Conservation (phyloP, 1,284 basidiomycete genomes). For the Malassezia yamatoensis region DNA sequence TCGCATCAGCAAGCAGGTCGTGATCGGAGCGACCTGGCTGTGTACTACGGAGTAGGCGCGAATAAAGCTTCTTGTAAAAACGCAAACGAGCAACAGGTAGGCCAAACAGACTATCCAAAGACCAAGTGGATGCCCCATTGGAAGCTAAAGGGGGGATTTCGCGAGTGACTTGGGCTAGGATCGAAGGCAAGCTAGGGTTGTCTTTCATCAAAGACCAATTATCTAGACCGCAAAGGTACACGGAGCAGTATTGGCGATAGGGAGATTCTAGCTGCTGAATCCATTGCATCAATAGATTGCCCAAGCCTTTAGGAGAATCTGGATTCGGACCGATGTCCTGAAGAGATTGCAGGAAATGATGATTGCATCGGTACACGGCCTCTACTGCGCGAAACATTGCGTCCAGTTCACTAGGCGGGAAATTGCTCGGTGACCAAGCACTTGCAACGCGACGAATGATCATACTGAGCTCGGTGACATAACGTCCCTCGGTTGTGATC, state of each 20-base stretch:
- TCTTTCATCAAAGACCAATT: constrained; percentile 65
- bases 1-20: constrained; percentile 64
- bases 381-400: constrained; percentile 89
- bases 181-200: constrained; percentile 62
- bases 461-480: constrained; percentile 80
- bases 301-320: constrained; percentile 84
- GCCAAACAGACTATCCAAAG: constrained; percentile 74
- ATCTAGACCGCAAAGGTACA: constrained; percentile 71
- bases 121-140: constrained; percentile 55
- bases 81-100: constrained; percentile 72
- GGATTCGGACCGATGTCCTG: constrained; percentile 88
- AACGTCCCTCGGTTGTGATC: constrained; percentile 81
- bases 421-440: constrained; percentile 88
- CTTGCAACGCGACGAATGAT: constrained; percentile 93
- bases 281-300: constrained; percentile 94
- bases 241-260: constrained; percentile 69
- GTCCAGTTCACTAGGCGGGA: constrained; percentile 84
- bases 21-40: constrained; percentile 80
- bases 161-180: constrained; percentile 63
- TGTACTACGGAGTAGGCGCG: constrained; percentile 74
- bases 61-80: constrained; percentile 88
- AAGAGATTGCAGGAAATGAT: constrained; percentile 62
- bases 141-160: constrained; percentile 15
- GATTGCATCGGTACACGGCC: constrained; percentile 80
- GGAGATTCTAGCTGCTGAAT: constrained; percentile 62